Conservation (phyloP, 768 basidiomycete species). For the Trametes sanguinea region DNA sequence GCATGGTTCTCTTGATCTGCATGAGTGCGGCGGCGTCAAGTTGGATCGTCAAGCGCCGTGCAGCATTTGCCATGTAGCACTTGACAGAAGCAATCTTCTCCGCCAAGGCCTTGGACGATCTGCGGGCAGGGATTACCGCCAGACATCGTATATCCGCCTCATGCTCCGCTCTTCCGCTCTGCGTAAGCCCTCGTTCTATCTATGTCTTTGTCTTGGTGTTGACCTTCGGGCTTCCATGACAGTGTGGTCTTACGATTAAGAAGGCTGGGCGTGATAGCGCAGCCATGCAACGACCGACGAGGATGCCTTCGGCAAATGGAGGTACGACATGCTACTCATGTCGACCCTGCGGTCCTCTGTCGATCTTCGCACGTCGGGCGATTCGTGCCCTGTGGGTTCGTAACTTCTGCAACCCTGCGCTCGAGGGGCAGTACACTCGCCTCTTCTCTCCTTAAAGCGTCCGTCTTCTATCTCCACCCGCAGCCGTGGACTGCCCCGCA, state of each 20-base stretch:
- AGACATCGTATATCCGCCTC: too few relatives aligned
- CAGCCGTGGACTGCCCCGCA: too few relatives aligned
- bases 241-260: background rate
- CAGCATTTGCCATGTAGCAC: background rate
- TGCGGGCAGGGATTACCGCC: too few relatives aligned
- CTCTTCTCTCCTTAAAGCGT: too few relatives aligned
- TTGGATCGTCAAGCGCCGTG: background rate
- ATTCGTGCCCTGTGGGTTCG: background rate
- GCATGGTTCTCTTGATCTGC: background rate
- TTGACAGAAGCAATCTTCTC: background rate
- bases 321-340: background rate
- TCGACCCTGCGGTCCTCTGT: background rate
- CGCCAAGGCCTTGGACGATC: background rate
- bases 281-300: background rate
- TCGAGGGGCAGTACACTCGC: background rate
- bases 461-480: too few relatives aligned
- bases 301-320: background rate
- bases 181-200: too few relatives aligned
- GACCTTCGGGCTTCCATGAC: too few relatives aligned
- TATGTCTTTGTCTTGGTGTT: too few relatives aligned
- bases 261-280: background rate
- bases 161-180: too few relatives aligned
- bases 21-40: background rate
- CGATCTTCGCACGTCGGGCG: conserved; percentile 14
- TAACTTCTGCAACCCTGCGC: conserved; percentile 1